These are phyloP conservation scores for Chondrostereum purpureum DNA, from an alignment of 1,284 basidiomycete species.

Conservation along the genomic window DNA sequence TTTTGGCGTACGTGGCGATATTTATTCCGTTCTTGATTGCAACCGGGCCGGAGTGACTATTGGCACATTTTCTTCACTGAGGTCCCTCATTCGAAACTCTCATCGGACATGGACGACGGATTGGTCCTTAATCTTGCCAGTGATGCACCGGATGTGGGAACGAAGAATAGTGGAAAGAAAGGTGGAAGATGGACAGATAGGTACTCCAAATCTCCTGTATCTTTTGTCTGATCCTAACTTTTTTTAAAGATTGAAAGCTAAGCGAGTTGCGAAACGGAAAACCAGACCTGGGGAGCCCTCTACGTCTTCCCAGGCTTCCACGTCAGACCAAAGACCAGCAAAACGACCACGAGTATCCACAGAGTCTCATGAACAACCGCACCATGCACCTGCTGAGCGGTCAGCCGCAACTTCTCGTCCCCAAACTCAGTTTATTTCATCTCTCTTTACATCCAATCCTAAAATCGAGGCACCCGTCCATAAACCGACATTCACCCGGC, in stretches of 20 bases:
- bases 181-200: slow-evolving; percentile 84
- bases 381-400: slow-evolving; percentile 13
- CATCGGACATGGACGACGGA: slow-evolving; percentile 52
- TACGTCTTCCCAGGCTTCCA: slow-evolving; percentile 12
- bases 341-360: slow-evolving; percentile 42
- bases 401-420: slow-evolving; percentile 21
- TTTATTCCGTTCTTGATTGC: neutral
- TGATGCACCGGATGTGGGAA: slow-evolving; percentile 23
- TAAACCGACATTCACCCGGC: slow-evolving; percentile 20
- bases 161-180: slow-evolving; percentile 38
- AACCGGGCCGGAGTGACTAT: neutral
- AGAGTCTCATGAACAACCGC: slow-evolving; percentile 21
- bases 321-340: slow-evolving; percentile 26
- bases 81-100: too few relatives aligned
- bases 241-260: slow-evolving; percentile 55
- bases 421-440: slow-evolving; percentile 78
- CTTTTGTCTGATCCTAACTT: too few relatives aligned
- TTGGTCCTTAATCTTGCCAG: slow-evolving; percentile 64
- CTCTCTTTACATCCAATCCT: slow-evolving; percentile 83
- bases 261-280: slow-evolving; percentile 62
- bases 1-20: neutral
- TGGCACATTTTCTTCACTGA: too few relatives aligned
- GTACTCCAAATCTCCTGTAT: too few relatives aligned
- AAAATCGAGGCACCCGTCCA: slow-evolving; percentile 42
- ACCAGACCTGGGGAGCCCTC: slow-evolving; percentile 26